Conservation (phyloP, 75 land plant genomes). For the Cunninghamia lanceolata region DNA sequence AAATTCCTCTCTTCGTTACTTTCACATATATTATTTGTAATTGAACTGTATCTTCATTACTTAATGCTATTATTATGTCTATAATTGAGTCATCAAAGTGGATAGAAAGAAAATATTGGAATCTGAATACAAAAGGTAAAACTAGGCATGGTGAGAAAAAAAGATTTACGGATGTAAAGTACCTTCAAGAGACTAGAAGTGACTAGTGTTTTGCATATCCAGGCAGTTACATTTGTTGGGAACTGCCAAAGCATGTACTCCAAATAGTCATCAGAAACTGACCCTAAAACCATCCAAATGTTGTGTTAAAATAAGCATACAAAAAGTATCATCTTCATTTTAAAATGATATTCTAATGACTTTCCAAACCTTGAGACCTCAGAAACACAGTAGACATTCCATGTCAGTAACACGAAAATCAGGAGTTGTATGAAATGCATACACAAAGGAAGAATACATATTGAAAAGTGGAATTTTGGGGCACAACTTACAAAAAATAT, state of each 20-base stretch:
- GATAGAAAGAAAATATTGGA: background rate
- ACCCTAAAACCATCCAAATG: slow-evolving; percentile 43
- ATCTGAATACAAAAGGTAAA: slow-evolving; percentile 4
- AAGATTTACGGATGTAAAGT: background rate
- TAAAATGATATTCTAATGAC: background rate
- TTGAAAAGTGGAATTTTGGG: background rate
- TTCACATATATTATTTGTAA: background rate
- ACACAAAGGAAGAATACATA: background rate
- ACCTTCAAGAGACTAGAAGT: slow-evolving; percentile 98
- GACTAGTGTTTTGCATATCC: slow-evolving; percentile 95
- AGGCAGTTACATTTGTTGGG: slow-evolving; percentile 97
- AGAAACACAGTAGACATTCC: background rate
- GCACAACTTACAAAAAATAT: background rate
- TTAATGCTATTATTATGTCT: background rate
- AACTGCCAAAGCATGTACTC: slow-evolving; percentile 94
- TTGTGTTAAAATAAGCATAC: background rate
- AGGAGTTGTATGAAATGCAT: background rate
- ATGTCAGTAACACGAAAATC: background rate
- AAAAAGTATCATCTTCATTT: slow-evolving; percentile 6
- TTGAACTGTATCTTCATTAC: background rate
- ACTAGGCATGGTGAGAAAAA: background rate
- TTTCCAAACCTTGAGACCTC: background rate
- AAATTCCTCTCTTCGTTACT: background rate
- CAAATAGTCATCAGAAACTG: slow-evolving; percentile 95
- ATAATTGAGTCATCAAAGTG: background rate